phyloP scores from a whole-genome alignment of 2,329 filamentous ascomycete genomes.

The Gnomoniopsis sp. region DNA sequence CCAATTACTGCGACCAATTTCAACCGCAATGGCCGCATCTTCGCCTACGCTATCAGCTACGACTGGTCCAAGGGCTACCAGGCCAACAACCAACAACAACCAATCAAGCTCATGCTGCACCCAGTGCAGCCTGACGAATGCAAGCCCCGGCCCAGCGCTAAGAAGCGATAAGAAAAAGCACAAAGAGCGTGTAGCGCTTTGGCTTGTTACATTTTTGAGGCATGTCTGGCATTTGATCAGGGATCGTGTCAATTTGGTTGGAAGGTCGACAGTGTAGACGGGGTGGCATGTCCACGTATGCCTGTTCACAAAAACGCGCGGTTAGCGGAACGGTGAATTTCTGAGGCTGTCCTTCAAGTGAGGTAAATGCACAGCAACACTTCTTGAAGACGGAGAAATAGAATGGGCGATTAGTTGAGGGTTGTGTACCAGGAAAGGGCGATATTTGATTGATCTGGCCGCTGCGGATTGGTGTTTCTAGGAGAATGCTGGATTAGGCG shows the following conservation, averaged over 20 bases:
- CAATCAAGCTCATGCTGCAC: conserved; percentile 83
- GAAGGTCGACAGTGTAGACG: not conserved
- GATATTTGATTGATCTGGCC: not conserved
- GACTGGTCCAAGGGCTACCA: conserved; percentile 98
- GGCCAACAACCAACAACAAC: conserved; percentile 70
- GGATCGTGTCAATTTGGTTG: not conserved
- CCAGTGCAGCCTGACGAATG: conserved; percentile 63
- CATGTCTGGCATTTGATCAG: not conserved
- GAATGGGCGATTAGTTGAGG: too few species aligned
- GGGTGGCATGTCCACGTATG: not conserved
- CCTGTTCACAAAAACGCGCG: not conserved
- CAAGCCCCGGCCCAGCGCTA: conserved; percentile 57
- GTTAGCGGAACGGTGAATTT: not conserved
- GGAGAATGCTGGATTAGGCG: not conserved
- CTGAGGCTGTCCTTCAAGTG: not conserved
- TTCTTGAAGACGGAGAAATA: not conserved
- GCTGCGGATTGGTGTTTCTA: not conserved
- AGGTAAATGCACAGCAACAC: not conserved
- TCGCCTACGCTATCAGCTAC: conserved; percentile 88
- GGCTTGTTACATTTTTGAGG: not conserved
- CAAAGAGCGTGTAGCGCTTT: not conserved
- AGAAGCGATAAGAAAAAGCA: conserved; percentile 49
- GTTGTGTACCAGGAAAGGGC: not conserved
- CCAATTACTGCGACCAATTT: conserved; percentile 92
- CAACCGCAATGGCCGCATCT: conserved; percentile 78